These are phyloP conservation scores for Aspergillus ochraceoroseus DNA, from an alignment of 2,329 filamentous ascomycete species.

Conservation along the genomic window DNA sequence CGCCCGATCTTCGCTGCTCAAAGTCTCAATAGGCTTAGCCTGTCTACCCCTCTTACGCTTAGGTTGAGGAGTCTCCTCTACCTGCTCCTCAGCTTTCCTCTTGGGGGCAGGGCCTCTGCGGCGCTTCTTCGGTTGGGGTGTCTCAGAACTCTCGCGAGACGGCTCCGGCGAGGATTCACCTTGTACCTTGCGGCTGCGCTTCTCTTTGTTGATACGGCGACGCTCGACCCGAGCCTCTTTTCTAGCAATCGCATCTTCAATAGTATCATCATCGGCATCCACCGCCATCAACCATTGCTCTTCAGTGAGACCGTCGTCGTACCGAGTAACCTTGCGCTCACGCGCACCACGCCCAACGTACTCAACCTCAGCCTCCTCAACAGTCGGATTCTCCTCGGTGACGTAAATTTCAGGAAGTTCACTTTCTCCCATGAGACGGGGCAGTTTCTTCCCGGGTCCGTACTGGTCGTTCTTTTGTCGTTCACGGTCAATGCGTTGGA, in stretches of 20 bases:
- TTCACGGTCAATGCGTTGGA: constrained; percentile 79
- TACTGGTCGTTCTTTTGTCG: constrained; percentile 63
- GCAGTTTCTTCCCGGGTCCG: constrained; percentile 62
- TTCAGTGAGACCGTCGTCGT: constrained; percentile 95
- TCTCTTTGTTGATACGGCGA: constrained; percentile 69
- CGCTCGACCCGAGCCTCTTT: constrained; percentile 82
- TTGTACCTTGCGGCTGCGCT: constrained; percentile 46
- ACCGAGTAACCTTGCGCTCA: constrained; percentile 89
- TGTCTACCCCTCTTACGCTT: constrained; percentile 73
- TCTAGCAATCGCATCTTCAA: constrained; percentile 85
- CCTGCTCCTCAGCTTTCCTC: constrained; percentile 76
- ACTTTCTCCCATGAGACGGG: constrained; percentile 78
- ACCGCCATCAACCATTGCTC: constrained; percentile 99
- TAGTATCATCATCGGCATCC: constrained; percentile 89
- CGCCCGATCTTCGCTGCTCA: constrained; percentile 65
- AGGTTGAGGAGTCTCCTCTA: constrained; percentile 69
- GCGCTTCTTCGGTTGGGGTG: constrained; percentile 69
- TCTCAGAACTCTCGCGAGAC: constrained; percentile 81
- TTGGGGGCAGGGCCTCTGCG: constrained; percentile 78
- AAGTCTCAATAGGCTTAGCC: constrained; percentile 61
- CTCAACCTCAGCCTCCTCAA: constrained; percentile 71
- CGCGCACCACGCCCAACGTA: constrained; percentile 81
- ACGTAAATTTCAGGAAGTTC: constrained; percentile 95
- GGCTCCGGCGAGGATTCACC: constrained; percentile 68
- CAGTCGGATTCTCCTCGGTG: constrained; percentile 73